phyloP scores from a whole-genome alignment of 2,329 filamentous ascomycete genomes.

The Fusarium chlamydosporum region DNA sequence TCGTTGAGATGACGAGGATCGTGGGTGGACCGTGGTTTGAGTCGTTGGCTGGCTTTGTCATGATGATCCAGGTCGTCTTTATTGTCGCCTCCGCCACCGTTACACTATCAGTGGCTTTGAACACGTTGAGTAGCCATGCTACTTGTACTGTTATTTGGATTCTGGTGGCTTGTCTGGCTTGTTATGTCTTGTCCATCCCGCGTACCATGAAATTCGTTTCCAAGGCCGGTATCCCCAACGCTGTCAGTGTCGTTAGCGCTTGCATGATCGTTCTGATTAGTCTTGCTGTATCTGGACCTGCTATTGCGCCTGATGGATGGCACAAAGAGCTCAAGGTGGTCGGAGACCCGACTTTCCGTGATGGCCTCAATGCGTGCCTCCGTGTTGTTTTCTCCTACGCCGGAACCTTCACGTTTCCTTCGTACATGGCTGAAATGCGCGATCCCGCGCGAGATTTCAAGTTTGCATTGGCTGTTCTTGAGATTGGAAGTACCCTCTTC shows the following conservation, averaged over 20 bases:
- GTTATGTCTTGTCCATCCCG: slow-evolving; percentile 39
- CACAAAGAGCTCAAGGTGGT: slow-evolving; percentile 40
- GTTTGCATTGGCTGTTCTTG: slow-evolving; percentile 42
- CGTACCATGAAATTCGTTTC: slow-evolving; percentile 49
- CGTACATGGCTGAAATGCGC: no score
- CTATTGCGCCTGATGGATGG: slow-evolving; percentile 38
- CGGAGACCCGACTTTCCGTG: slow-evolving; percentile 43
- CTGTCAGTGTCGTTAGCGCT: slow-evolving; percentile 40
- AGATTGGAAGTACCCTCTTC: slow-evolving; percentile 47
- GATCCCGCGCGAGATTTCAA: slow-evolving; percentile 49
- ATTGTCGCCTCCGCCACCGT: slow-evolving; percentile 43
- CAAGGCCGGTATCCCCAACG: slow-evolving; percentile 43
- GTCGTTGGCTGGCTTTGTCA: slow-evolving; percentile 38
- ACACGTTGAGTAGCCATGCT: slow-evolving; percentile 43
- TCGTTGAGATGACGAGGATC: slow-evolving; percentile 75
- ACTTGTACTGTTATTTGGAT: slow-evolving; percentile 45
- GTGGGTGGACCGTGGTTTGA: slow-evolving; percentile 53
- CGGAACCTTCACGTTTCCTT: slow-evolving; percentile 45
- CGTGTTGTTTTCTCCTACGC: slow-evolving; percentile 49
- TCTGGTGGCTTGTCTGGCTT: slow-evolving; percentile 34
- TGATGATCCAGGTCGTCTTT: slow-evolving; percentile 47
- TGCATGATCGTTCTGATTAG: slow-evolving; percentile 44
- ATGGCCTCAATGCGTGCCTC: slow-evolving; percentile 46
- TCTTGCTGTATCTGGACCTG: slow-evolving; percentile 39
- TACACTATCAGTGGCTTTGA: slow-evolving; percentile 41